phyloP scores from a whole-genome alignment of 352 stramenopile genomes.

The Globisporangium acanthophoron region DNA sequence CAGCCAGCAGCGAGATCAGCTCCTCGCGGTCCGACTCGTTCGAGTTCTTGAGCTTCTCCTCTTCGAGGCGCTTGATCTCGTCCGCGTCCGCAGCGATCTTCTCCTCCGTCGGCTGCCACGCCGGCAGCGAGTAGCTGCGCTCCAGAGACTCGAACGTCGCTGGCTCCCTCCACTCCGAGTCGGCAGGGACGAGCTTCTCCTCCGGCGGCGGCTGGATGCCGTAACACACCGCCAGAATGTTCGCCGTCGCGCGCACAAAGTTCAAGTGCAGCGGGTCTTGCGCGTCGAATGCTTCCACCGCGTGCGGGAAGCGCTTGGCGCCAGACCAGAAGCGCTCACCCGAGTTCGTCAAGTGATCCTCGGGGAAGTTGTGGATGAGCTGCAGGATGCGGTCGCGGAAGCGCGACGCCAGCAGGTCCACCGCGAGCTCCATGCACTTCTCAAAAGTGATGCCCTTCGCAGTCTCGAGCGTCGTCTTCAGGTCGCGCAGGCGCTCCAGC shows the following conservation, averaged over 20 bases:
- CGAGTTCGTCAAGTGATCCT: slow-evolving; percentile 79
- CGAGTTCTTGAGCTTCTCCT: slow-evolving; percentile 59
- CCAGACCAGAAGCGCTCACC: slow-evolving; percentile 84
- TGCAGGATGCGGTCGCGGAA: slow-evolving; percentile 90
- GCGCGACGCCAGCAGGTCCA: slow-evolving; percentile 65
- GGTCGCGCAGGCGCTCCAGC: slow-evolving; percentile 52
- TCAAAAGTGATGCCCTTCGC: slow-evolving; percentile 59
- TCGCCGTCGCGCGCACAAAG: slow-evolving; percentile 73
- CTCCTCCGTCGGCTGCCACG: slow-evolving; percentile 70
- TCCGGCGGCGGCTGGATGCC: slow-evolving; percentile 68
- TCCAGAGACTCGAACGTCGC: slow-evolving; percentile 57
- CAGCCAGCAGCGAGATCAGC: slow-evolving; percentile 62
- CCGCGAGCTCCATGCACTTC: slow-evolving; percentile 62
- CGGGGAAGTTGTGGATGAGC: slow-evolving; percentile 78
- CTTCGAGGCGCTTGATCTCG: slow-evolving; percentile 60
- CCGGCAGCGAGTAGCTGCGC: slow-evolving; percentile 28
- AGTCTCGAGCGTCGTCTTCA: slow-evolving; percentile 52
- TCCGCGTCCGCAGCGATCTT: slow-evolving; percentile 73
- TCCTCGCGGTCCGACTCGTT: slow-evolving; percentile 60
- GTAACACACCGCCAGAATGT: slow-evolving; percentile 78
- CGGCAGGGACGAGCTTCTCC: slow-evolving; percentile 60
- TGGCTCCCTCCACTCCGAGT: slow-evolving; percentile 77
- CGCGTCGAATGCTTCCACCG: slow-evolving; percentile 54
- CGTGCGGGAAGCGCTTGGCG: slow-evolving; percentile 77
- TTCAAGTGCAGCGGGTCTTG: slow-evolving; percentile 65